Base-by-base conservation (phyloP, 768 basidiomycete species). In the Russula emetica region DNA sequence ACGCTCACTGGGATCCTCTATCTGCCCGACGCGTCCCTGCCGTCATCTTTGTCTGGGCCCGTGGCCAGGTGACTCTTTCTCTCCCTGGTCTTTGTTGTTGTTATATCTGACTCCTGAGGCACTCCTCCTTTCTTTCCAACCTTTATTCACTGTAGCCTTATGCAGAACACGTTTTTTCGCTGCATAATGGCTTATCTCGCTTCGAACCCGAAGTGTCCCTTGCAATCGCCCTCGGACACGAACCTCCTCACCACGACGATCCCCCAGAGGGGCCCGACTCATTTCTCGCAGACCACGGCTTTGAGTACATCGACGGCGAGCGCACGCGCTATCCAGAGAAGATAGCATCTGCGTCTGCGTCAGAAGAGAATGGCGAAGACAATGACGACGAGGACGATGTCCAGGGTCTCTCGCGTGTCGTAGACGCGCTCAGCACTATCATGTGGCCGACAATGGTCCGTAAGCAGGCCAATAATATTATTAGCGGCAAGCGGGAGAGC, bases 361-460 rank as follows among this genome's bases (percentile, higher is more conserved):
- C 22, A 45, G 49, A 34, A 36, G 5, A 6, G 18, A 53, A 38
- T 22, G 61, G 50, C 13, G 56, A 38, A 2, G 34, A 24, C 11
- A 62, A 55, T 0, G 59, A 26, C 9, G 56, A 57, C 30, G 56
- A 28, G 1, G 59, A 66, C 22, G 70, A 63, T 9, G 66, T 74
- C 18, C 73, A 71, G 18, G 82, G 82, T 14, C 80, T 91, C 38
- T 81, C 83, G 34, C 84, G 92, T 28, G 84, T 92, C 9, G 69
- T 90, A 22, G 90, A 92, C 70, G 88, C 91, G 13, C 76, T 94
- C 50, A 87, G 89, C 72, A 92, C 92, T 0, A 84, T 94, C 69
- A 91, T 93, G 86, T 94, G 91, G 91, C 87, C 91, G 5, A 87
- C 87, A 0, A 86, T 94, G 83, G 74, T 82, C 54, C 76, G 81